Evolutionary conservation across 352 stramenopile genomes (phyloP).

Genomic region (Phytophthora ramorum): DNA sequence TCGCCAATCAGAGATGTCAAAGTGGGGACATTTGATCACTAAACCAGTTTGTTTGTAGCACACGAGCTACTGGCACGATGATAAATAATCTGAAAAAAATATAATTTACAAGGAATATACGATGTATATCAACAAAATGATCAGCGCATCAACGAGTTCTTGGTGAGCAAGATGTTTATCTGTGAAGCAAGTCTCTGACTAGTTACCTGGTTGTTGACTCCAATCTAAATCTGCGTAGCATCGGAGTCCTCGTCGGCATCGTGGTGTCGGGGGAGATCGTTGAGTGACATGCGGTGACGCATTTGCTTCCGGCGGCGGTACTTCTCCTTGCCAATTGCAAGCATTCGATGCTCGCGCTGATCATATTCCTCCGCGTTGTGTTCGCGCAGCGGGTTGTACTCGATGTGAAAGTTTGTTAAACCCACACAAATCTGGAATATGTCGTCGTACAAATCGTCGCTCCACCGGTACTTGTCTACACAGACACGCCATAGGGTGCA

Average conservation of each 20-base stretch:
- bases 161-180: not conserved
- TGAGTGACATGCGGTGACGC: not conserved
- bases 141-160: too few species aligned
- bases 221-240: slow-evolving; percentile 4
- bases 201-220: not conserved
- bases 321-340: not conserved
- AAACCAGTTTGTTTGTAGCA: not conserved
- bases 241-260: not conserved
- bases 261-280: not conserved
- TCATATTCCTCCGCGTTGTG: not conserved
- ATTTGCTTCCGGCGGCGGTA: not conserved
- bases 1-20: too few species aligned
- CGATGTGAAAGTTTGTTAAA: slow-evolving; percentile 1
- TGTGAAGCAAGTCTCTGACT: not conserved
- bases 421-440: not conserved
- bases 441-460: slow-evolving; percentile 4
- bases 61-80: not conserved
- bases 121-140: not conserved
- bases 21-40: not conserved
- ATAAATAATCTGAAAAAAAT: too few species aligned
- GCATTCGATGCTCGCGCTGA: not conserved
- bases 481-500: not conserved
- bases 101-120: too few species aligned
- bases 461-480: slow-evolving; percentile 1
- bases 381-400: not conserved